Percentiles rank a stretch among this genome's conserved stretches.
These are phyloP conservation scores for Hypoxylon fragiforme DNA, from an alignment of 495 filamentous ascomycete species.

Conservation along the genomic window DNA sequence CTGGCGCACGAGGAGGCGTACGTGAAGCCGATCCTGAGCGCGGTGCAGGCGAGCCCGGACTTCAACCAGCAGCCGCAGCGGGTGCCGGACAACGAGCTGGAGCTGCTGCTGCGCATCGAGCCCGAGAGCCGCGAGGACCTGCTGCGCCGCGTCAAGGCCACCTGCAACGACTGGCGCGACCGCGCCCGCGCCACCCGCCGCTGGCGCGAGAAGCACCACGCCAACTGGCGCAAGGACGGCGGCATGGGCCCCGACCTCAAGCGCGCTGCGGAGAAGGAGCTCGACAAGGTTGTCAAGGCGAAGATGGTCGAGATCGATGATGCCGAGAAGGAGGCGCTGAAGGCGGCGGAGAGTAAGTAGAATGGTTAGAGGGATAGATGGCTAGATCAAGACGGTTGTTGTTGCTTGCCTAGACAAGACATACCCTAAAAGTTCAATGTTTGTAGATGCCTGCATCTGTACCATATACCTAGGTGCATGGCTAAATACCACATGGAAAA, in stretches of 20 bases:
- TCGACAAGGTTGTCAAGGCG: slow-evolving; percentile 77
- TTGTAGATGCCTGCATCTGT: too few species aligned
- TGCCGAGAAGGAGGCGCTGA: slow-evolving; percentile 67
- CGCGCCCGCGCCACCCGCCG: slow-evolving; percentile 55
- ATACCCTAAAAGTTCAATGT: too few species aligned
- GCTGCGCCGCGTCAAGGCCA: slow-evolving; percentile 57
- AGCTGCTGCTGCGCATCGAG: slow-evolving; percentile 74
- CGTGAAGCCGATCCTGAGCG: slow-evolving; percentile 70
- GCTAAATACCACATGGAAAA: too few species aligned
- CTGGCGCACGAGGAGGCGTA: slow-evolving; percentile 60
- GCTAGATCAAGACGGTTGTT: neutral
- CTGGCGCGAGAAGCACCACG: slow-evolving; percentile 66
- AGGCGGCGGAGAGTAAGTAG: slow-evolving; percentile 37
- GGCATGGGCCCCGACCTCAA: slow-evolving; percentile 67
- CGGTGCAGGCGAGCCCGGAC: slow-evolving; percentile 64
- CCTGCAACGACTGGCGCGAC: slow-evolving; percentile 65
- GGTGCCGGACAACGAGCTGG: slow-evolving; percentile 66
- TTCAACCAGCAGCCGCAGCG: slow-evolving; percentile 75
- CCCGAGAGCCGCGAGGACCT: slow-evolving; percentile 62
- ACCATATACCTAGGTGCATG: too few species aligned
- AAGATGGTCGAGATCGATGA: slow-evolving; percentile 67
- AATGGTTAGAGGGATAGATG: neutral
- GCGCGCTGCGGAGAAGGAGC: slow-evolving; percentile 64
- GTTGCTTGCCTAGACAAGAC: too few species aligned
- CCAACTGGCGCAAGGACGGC: slow-evolving; percentile 62